Conservation (phyloP, 2,329 filamentous ascomycete species). For the Pseudovirgaria hyperparasitica region DNA sequence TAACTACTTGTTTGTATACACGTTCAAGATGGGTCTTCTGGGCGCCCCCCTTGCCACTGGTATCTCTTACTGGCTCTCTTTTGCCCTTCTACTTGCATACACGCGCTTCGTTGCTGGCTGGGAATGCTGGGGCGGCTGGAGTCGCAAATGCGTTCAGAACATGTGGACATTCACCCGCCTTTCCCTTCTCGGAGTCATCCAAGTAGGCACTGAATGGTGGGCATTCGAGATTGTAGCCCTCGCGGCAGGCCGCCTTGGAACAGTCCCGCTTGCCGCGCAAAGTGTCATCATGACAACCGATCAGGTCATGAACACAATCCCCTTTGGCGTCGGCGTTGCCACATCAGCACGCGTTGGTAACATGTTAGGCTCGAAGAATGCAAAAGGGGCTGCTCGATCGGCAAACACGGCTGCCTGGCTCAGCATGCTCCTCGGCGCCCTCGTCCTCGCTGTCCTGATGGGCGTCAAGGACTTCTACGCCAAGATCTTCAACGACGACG, state of each 20-base stretch:
- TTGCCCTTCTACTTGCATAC: conserved; percentile 63
- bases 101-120: conserved; percentile 56
- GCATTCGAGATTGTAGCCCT: conserved; percentile 84
- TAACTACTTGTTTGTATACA: conserved; percentile 61
- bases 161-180: conserved; percentile 60
- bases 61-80: conserved; percentile 76
- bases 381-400: conserved; percentile 53
- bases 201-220: conserved; percentile 90
- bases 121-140: conserved; percentile 70
- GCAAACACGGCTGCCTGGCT: conserved; percentile 66
- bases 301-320: conserved; percentile 73
- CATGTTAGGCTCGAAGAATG: conserved; percentile 56
- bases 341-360: conserved; percentile 69
- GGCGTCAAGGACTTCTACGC: conserved; percentile 60
- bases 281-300: conserved; percentile 85
- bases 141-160: conserved; percentile 51
- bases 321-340: conserved; percentile 76
- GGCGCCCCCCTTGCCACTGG: conserved; percentile 74
- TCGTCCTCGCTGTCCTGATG: conserved; percentile 59
- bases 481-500: conserved; percentile 69
- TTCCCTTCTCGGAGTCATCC: conserved; percentile 62
- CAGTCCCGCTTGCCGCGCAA: conserved; percentile 66
- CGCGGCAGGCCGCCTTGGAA: conserved; percentile 68
- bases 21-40: conserved; percentile 55
- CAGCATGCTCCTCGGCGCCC: conserved; percentile 52